A percentile compares a stretch with the other conserved stretches of the same genome.
Evolutionary conservation across 2,329 filamentous ascomycete species (phyloP).

Genomic region (Cordyceps militaris): DNA sequence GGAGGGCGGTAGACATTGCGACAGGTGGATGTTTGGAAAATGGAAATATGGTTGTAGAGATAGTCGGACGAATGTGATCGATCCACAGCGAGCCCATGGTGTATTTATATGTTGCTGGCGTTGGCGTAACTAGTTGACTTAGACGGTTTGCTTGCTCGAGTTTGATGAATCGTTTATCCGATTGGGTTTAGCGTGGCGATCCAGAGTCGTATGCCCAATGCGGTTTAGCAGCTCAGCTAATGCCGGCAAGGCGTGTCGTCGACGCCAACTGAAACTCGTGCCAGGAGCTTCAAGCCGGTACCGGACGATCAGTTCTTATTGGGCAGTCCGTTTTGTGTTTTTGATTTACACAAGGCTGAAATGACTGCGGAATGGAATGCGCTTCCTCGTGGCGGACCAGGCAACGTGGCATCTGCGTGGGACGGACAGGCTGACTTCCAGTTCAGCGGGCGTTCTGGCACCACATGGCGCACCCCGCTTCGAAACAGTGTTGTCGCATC

Average conservation of each 20-base stretch:
- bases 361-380: not conserved
- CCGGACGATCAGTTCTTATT: not conserved
- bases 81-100: not conserved
- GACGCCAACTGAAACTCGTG: not conserved
- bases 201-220: not conserved
- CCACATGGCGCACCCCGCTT: not conserved
- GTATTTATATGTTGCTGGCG: not conserved
- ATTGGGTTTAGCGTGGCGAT: conserved; percentile 5
- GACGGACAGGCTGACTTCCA: not conserved
- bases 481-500: not conserved
- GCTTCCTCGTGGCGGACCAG: not conserved
- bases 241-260: not conserved
- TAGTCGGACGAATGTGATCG: not conserved
- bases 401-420: not conserved
- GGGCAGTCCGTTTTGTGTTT: not conserved
- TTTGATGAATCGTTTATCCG: conserved; percentile 3
- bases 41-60: not conserved
- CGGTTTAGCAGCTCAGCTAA: not conserved
- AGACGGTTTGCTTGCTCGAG: not conserved
- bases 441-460: not conserved
- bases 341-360: not conserved
- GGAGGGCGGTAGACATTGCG: not conserved
- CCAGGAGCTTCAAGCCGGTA: not conserved
- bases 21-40: too few species aligned
- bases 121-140: not conserved